Conservation (phyloP, 805 yeast species). For the Barnettozyma wickerhamii region DNA sequence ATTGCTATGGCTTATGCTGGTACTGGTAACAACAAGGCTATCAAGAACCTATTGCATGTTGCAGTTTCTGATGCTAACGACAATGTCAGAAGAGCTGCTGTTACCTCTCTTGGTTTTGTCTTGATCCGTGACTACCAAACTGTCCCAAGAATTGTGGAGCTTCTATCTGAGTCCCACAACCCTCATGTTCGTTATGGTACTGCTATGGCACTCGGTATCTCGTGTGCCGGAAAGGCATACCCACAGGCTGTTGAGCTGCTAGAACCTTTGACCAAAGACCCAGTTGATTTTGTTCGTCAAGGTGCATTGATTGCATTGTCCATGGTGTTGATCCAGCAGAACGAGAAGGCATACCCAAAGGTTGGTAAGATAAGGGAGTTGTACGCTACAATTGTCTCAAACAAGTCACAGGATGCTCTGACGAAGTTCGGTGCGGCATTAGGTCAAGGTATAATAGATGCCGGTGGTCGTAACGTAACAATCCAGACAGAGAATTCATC, state of each 20-base stretch:
- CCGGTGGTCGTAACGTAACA: slow-evolving; percentile 98
- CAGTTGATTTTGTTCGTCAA: slow-evolving; percentile 96
- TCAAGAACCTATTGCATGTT: slow-evolving; percentile 78
- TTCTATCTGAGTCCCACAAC: slow-evolving; percentile 89
- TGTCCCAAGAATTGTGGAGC: slow-evolving; percentile 91
- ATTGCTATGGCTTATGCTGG: slow-evolving; percentile 96
- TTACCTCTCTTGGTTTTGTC: slow-evolving; percentile 85
- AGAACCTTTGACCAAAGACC: slow-evolving; percentile 88
- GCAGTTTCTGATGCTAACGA: slow-evolving; percentile 97
- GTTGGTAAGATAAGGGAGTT: slow-evolving; percentile 72
- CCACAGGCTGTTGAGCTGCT: slow-evolving; percentile 87
- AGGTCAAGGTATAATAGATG: slow-evolving; percentile 96
- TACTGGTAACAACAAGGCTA: slow-evolving; percentile 86
- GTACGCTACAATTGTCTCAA: slow-evolving; percentile 69
- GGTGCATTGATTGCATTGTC: slow-evolving; percentile 93
- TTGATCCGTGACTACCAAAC: slow-evolving; percentile 87
- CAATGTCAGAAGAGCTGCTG: slow-evolving; percentile 96
- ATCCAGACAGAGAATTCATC: slow-evolving; percentile 84
- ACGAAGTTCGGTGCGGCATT: slow-evolving; percentile 97
- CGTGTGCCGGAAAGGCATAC: slow-evolving; percentile 93
- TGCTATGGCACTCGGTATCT: slow-evolving; percentile 93
- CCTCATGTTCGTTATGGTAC: slow-evolving; percentile 99
- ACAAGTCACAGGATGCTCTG: slow-evolving; percentile 92
- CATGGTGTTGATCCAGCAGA: slow-evolving; percentile 86
- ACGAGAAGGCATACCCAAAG: slow-evolving; percentile 76